Evolutionary conservation across 2,329 filamentous ascomycete genomes (phyloP), one percentile per base, ranked within the genome.

Genomic region (Botrytis hyacinthi): DNA sequence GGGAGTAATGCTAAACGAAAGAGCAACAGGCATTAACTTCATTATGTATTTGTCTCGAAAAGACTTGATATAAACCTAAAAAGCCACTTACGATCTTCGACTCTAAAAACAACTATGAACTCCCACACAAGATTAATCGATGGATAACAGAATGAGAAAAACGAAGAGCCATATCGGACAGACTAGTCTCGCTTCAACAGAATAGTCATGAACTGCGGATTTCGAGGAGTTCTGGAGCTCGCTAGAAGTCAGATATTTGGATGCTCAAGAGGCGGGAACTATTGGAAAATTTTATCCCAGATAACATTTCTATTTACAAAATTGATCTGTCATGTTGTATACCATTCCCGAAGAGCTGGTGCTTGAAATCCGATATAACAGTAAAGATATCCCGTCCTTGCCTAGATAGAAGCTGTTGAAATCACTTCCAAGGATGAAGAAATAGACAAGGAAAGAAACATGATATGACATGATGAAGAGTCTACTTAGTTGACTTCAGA

Each of bases 261-360:
- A 6, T n/a, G 10, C 48, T 51, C 48, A 51, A 51, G 10, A 51
- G 4, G 2, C 22, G 1, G 22, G 12, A 14, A 51, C 48, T 6
- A 14, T 14, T 0, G 6, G 10, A 9, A 51, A 14, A 12, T 6
- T n/a, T 0, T n/a, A 2, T 6, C 1, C 1, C 10, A 14, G 5
- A 51, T 6, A 51, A 3, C 4, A 51, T 51, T n/a, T 0, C 22
- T 26, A 22, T 51, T n/a, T 14, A 1, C 22, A 51, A 10, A 51
- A n/a, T 14, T 51, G 10, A n/a, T 51, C 22, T n/a, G 0, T 0
- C 10, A 14, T n/a, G 14, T 51, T 48, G 22, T 48, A 14, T n/a
- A 6, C 48, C 22, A 4, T 6, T 0, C 26, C 10, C 1, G 12
- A n/a, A 51, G 48, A 51, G 12, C 1, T 14, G 3, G n/a, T 51